Evolutionary conservation across 2,329 filamentous ascomycete species (phyloP), one percentile per base, ranked within the genome.

Genomic region (Graphium sp.): DNA sequence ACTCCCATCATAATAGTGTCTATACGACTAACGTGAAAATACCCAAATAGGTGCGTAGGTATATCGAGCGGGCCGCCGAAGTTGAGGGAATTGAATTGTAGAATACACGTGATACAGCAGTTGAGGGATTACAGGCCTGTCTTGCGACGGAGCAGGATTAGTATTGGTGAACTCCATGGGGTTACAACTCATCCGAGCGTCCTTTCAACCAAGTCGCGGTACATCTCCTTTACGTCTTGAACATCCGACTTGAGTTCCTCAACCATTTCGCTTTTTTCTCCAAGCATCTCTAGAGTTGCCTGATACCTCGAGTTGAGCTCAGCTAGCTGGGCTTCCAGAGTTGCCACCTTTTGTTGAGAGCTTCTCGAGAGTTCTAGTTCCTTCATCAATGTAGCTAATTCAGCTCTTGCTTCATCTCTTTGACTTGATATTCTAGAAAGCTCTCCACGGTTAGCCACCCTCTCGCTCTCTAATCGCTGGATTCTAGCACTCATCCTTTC

Each of bases 401-500:
- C 84, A 29, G 75, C 66, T n/a, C 89, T 64, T 3, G 87, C 83
- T 47, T 93, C 84, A 44, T 98, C 89, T 26, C 89, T 68, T 50
- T 98, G 89, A n/a, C 66, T 62, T 5, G 74, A 73, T 12, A 98
- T 66, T 6, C 87, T 65, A 0, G 66, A 61, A 37, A 94, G 62
- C 48, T 98, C 89, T 46, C 98, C 89, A 43, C 79, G 83, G 10
- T 76, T 74, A 2, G 77, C 79, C 2, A 89, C 81, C 46, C 92
- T 92, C 47, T 98, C 89, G 27, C 74, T 82, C 47, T 98, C 89
- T 0, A 98, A 61, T 5, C 87, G 72, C 7, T 89, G 78, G 24
- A 98, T 85, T 0, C 84, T 82, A 3, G 85, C 82, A 44, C 81
- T 91, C 82, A 98, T 92, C 30, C 87, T 72, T 53, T 95, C 89